phyloP scores from a whole-genome alignment of 2,329 filamentous ascomycete species.

The Ophiostoma quercus region DNA sequence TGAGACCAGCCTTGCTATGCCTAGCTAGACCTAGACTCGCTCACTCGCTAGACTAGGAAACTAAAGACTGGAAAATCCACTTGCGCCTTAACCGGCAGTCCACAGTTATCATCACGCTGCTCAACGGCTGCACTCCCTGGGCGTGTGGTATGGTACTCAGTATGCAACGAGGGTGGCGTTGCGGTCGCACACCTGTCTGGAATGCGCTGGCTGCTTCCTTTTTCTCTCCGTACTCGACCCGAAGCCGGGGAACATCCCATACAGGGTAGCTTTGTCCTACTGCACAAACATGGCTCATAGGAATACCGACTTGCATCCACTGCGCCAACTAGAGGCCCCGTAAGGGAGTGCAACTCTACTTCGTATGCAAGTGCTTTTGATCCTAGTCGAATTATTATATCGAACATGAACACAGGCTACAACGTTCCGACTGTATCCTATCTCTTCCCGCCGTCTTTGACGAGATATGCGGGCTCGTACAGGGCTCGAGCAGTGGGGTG shows the following conservation, averaged over 20 bases:
- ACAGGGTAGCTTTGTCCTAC: not conserved
- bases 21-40: not conserved
- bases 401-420: not conserved
- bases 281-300: not conserved
- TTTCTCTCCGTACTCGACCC: not conserved
- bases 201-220: not conserved
- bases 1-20: constrained; percentile 7
- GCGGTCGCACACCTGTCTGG: not conserved
- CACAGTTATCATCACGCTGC: constrained; percentile 4
- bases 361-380: not conserved
- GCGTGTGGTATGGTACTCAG: not conserved
- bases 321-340: not conserved
- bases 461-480: not conserved
- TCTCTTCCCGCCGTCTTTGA: not conserved
- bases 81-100: constrained; percentile 1
- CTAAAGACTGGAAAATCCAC: not conserved
- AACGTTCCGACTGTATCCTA: not conserved
- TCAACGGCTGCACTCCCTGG: constrained; percentile 10
- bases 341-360: not conserved
- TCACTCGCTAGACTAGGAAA: not conserved
- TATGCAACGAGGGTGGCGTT: not conserved
- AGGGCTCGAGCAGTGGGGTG: not conserved
- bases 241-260: constrained; percentile 4
- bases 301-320: not conserved
- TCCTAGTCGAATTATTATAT: not conserved